Evolutionary conservation across 2,329 filamentous ascomycete genomes (phyloP).

Genomic region (Capronia epimyces): DNA sequence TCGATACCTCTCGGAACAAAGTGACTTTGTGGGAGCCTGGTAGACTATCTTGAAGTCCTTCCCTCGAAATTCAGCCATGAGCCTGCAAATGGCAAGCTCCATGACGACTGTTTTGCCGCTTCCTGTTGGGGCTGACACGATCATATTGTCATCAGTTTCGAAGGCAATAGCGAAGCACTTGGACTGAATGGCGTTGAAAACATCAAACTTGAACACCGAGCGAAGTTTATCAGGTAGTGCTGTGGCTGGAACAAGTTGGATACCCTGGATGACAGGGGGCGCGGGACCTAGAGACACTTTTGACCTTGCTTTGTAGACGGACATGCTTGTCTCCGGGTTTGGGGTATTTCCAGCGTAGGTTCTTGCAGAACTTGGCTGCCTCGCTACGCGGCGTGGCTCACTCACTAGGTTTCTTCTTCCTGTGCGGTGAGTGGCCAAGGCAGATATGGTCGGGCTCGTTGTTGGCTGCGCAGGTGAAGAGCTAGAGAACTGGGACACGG

Average conservation of each 20-base stretch:
- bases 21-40: conserved; percentile 75
- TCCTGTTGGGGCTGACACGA: conserved; percentile 74
- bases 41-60: conserved; percentile 75
- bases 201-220: conserved; percentile 63
- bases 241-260: conserved; percentile 54
- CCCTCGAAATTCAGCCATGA: conserved; percentile 53
- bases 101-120: conserved; percentile 79
- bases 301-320: not conserved
- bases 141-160: conserved; percentile 65
- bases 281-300: not conserved
- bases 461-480: conserved; percentile 18
- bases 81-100: conserved; percentile 73
- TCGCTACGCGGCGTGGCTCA: not conserved
- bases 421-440: conserved; percentile 15
- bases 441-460: conserved; percentile 19
- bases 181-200: conserved; percentile 80
- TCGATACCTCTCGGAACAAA: conserved; percentile 68
- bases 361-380: not conserved
- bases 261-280: conserved; percentile 51
- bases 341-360: not conserved
- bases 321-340: not conserved
- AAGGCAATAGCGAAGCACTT: conserved; percentile 67
- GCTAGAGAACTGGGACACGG: conserved; percentile 9
- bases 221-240: conserved; percentile 65
- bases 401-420: not conserved